Percentiles rank a stretch among this genome's conserved stretches.
Conservation (phyloP, 352 stramenopile species). For the Pseudoperonospora humuli region DNA sequence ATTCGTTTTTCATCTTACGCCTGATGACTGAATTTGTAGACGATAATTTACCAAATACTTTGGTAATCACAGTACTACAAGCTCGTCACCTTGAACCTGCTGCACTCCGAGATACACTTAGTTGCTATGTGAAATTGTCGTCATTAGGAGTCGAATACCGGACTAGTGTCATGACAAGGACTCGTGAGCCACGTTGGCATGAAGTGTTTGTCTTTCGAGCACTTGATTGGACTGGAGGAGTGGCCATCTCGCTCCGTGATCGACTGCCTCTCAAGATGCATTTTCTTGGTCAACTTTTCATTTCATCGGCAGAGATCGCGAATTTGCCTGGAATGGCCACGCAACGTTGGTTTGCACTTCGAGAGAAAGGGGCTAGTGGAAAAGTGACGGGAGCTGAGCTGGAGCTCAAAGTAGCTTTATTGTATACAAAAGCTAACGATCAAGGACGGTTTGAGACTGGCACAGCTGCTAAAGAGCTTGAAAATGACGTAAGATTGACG, state of each 20-base stretch:
- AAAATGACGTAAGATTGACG: constrained; percentile 3
- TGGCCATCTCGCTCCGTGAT: constrained; percentile 61
- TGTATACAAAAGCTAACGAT: constrained; percentile 64
- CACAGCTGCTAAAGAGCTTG: constrained; percentile 9
- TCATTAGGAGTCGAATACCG: constrained; percentile 59
- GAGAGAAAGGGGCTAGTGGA: constrained; percentile 32
- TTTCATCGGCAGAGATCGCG: constrained; percentile 49
- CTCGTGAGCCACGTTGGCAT: constrained; percentile 59
- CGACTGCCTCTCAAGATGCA: constrained; percentile 69
- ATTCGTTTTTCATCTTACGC: too few relatives aligned
- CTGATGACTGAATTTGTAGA: too few relatives aligned
- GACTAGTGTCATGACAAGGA: constrained; percentile 62
- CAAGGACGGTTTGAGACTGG: constrained; percentile 18
- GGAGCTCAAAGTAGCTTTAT: constrained; percentile 60
- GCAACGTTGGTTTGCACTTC: constrained; percentile 50
- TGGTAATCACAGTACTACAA: constrained; percentile 66
- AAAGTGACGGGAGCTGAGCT: constrained; percentile 39
- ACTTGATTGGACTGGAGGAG: constrained; percentile 51
- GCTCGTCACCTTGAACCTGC: constrained; percentile 41
- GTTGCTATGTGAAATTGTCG: constrained; percentile 66
- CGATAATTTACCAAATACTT: constrained; percentile 59
- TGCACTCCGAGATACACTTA: constrained; percentile 48
- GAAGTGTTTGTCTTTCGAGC: constrained; percentile 71
- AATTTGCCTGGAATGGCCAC: constrained; percentile 47
- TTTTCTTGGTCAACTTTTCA: constrained; percentile 51